Evolutionary conservation across 169 alveolate species (phyloP), one percentile per base, ranked within the genome.

Genomic region (Plasmodium adleri): DNA sequence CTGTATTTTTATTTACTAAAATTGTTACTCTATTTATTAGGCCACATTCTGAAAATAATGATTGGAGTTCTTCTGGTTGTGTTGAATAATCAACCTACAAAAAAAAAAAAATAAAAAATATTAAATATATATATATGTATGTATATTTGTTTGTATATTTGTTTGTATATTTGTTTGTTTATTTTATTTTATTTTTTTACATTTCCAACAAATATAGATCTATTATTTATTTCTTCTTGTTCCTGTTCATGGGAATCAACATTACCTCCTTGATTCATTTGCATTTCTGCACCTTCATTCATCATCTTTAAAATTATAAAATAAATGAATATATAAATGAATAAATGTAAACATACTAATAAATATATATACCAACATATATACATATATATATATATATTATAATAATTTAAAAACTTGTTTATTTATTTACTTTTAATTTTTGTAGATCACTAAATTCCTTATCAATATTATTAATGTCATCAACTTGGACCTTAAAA

Each of bases 1-100:
- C 98, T 3, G 97, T 96, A 76, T 92, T 89, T 89, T 97, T 97
- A 88, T 97, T 98, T 13, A 96, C 98, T 95, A 96, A 96, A 80
- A 97, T 97, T 7, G 99, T 97, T 60, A 97, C 97, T 66, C 99
- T 83, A 50, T 96, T 94, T 62, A 97, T 96, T 45, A 90, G 86
- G 1, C 99, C 99, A 39, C 99, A 97, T 9, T 96, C 94, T 68
- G 96, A 93, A 93, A 97, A 97, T 52, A 96, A 97, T 75, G 97
- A 98, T 75, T 96, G 98, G 9, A 97, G 75, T 52, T 96, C 98
- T 43, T 93, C 94, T 2, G 99, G 99, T 45, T 96, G 97, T 2
- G 99, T 93, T 0, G 97, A 93, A 78, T 97, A 97, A 74, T 97
- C 99, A 39, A 97, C 99, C 95, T 97, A 71, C 49, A 67, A 58